A percentile compares a stretch with the other conserved stretches of the same genome.
These are phyloP conservation scores for Usnea hakonensis DNA, from an alignment of 495 filamentous ascomycete species.

Conservation along the genomic window DNA sequence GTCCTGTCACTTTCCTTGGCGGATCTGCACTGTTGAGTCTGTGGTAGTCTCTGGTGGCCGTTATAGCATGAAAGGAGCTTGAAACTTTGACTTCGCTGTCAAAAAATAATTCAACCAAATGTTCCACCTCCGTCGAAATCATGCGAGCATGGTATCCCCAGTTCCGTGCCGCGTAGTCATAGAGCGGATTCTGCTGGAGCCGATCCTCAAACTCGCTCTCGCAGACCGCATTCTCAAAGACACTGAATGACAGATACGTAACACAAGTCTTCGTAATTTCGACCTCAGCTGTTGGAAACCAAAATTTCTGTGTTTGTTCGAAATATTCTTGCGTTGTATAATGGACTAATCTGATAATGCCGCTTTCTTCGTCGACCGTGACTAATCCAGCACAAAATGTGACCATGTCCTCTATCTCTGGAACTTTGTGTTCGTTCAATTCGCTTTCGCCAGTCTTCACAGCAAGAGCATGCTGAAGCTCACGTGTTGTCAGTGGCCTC, in stretches of 20 bases:
- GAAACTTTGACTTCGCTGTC: constrained; percentile 8
- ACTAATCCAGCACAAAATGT: constrained; percentile 28
- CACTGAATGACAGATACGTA: constrained; percentile 17
- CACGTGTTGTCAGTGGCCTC: neutral
- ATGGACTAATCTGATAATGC: constrained; percentile 28
- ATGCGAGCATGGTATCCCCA: constrained; percentile 20
- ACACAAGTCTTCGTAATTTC: constrained; percentile 20
- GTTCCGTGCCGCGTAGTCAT: neutral
- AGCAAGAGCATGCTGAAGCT: constrained; percentile 28
- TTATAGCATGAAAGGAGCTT: constrained; percentile 7
- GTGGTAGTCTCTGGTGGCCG: neutral
- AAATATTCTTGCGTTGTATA: constrained; percentile 29
- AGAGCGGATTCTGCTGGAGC: neutral
- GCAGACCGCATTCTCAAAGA: constrained; percentile 1
- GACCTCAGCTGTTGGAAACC: constrained; percentile 13
- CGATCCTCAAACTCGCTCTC: neutral
- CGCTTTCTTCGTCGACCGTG: constrained; percentile 24
- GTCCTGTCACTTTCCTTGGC: neutral
- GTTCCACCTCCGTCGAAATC: neutral
- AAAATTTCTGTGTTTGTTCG: constrained; percentile 1
- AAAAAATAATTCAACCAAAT: constrained; percentile 9
- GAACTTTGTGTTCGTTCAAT: constrained; percentile 34
- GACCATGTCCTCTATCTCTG: constrained; percentile 30
- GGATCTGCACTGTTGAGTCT: neutral
- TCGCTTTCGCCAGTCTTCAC: constrained; percentile 20